Conservation (phyloP, 768 basidiomycete genomes). For the Multifurca ochricompacta region DNA sequence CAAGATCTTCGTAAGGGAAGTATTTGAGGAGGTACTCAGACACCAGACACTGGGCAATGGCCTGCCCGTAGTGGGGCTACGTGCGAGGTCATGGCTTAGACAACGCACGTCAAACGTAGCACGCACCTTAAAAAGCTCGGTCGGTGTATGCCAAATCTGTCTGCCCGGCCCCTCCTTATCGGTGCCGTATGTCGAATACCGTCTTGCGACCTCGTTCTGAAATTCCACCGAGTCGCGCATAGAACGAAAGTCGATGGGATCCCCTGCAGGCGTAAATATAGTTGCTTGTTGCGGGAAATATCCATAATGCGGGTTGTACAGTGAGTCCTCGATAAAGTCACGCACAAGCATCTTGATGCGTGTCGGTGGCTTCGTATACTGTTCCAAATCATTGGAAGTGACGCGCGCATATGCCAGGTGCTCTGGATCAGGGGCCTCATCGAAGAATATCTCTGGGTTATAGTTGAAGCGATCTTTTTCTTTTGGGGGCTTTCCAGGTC, state of each 20-base stretch:
- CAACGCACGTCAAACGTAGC: not conserved
- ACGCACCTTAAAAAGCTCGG: slow-evolving; percentile 90
- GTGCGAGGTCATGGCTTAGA: slow-evolving; percentile 10
- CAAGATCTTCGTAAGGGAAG: slow-evolving; percentile 93
- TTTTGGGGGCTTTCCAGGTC: slow-evolving; percentile 7
- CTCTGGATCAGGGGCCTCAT: slow-evolving; percentile 37
- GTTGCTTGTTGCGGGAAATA: slow-evolving; percentile 93
- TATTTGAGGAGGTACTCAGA: slow-evolving; percentile 91
- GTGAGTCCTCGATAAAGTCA: slow-evolving; percentile 93
- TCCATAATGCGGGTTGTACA: slow-evolving; percentile 97
- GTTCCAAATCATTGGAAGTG: slow-evolving; percentile 63
- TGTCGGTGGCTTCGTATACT: slow-evolving; percentile 51
- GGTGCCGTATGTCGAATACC: slow-evolving; percentile 65
- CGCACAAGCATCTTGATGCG: slow-evolving; percentile 90
- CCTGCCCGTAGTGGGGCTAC: slow-evolving; percentile 92
- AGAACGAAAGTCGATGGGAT: slow-evolving; percentile 56
- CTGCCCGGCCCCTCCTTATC: slow-evolving; percentile 65
- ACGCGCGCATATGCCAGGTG: slow-evolving; percentile 48
- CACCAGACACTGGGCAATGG: slow-evolving; percentile 82
- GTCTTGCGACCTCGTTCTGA: slow-evolving; percentile 67
- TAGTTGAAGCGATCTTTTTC: slow-evolving; percentile 75
- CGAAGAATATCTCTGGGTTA: slow-evolving; percentile 53
- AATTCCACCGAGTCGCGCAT: slow-evolving; percentile 70
- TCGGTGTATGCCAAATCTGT: slow-evolving; percentile 98
- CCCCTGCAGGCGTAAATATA: slow-evolving; percentile 67